Evolutionary conservation across 2,329 filamentous ascomycete genomes (phyloP).

Genomic region (Didymella glomerata): DNA sequence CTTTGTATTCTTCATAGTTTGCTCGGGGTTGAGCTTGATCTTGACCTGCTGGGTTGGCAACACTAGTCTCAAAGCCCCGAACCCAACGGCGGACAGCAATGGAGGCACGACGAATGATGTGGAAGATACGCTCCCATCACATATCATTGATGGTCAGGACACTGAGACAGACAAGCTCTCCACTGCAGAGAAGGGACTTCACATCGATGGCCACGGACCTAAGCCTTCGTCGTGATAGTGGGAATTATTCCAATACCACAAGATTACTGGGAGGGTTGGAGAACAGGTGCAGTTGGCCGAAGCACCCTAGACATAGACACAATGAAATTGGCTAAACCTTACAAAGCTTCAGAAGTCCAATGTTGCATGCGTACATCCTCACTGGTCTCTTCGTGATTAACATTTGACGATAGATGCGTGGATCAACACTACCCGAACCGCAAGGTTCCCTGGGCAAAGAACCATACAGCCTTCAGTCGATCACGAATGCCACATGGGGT

Average conservation of each 20-base stretch:
- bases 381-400: background rate
- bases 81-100: conserved; percentile 29
- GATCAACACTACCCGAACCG: too few relatives aligned
- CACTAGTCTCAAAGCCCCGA: conserved; percentile 31
- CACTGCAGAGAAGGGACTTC: background rate
- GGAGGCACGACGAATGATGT: background rate
- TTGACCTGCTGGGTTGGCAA: conserved; percentile 35
- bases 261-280: too few relatives aligned
- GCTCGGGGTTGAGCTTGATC: conserved; percentile 27
- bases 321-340: background rate
- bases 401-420: background rate
- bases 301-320: background rate
- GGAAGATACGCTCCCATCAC: background rate
- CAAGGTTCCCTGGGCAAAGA: too few relatives aligned
- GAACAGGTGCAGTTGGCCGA: background rate
- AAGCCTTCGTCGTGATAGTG: background rate
- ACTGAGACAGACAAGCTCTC: background rate
- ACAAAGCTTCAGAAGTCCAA: background rate
- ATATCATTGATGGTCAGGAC: background rate
- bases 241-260: background rate
- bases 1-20: conserved; percentile 31
- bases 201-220: background rate
- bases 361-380: background rate
- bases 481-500: background rate
- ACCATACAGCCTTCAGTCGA: background rate